Evolutionary conservation across 768 basidiomycete genomes (phyloP), one percentile per base, ranked within the genome.

Genomic region (Mycena belliarum): DNA sequence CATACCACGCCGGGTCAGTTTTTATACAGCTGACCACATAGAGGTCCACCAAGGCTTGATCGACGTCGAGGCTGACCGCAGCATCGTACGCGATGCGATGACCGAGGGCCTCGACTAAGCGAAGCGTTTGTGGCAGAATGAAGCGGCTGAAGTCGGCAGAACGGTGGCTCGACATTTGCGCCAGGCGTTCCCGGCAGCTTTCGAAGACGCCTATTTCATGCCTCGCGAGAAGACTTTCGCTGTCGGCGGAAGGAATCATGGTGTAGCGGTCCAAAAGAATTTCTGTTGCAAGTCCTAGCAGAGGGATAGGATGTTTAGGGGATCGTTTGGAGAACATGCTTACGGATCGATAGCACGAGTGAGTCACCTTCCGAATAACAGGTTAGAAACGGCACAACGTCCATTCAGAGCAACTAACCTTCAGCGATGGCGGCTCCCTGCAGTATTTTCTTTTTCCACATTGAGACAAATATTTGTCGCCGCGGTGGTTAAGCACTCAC

Each of bases 331-430:
- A 32, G 7, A 32, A 32, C 12, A 6, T 12, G 56, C 73, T 46
- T 52, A 80, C 78, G 70, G 38, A 77, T 77, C 16, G 72, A 73
- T 2, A 80, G 57, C 1, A 66, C 77, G 0, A 79, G 65, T 23
- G 75, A 65, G 60, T 81, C 79, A 20, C 80, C 80, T 67, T 81
- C 80, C n/a, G n/a, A n/a, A n/a, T n/a, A n/a, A n/a, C n/a, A n/a
- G n/a, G n/a, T n/a, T n/a, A n/a, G n/a, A n/a, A n/a, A n/a, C n/a
- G n/a, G n/a, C n/a, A n/a, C n/a, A n/a, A n/a, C n/a, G n/a, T n/a
- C n/a, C n/a, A n/a, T n/a, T n/a, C n/a, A n/a, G 0, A 79, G 65
- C 24, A 75, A 65, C 59, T 81, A 79, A 20, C 80, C 80, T 67
- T 81, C 80, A 4, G 79, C 78, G 45, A 80, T 78, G 2, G 72